These are phyloP conservation scores for Trichoderma sp. DNA, from an alignment of 2,329 filamentous ascomycete genomes.

Conservation along the genomic window DNA sequence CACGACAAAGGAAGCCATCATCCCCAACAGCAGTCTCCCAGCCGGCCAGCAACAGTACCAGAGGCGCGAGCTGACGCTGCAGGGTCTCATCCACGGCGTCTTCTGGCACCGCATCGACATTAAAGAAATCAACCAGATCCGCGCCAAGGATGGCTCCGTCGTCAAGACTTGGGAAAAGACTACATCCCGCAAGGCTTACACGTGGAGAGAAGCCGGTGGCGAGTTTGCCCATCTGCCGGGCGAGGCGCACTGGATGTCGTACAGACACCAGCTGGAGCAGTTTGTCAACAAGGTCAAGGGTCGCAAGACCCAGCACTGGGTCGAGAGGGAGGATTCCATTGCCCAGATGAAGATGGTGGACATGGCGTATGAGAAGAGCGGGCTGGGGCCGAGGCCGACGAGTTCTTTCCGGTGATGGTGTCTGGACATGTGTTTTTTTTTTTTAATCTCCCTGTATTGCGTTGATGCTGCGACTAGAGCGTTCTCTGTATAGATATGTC, in stretches of 20 bases:
- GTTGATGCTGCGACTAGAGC: not conserved
- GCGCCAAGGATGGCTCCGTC: constrained; percentile 22
- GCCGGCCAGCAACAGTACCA: constrained; percentile 10
- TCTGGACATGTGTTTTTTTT: not conserved
- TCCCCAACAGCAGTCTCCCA: not conserved
- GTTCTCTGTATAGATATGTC: not conserved
- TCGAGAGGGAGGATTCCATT: constrained; percentile 42
- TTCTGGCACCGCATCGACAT: constrained; percentile 37
- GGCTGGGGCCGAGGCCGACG: constrained; percentile 21
- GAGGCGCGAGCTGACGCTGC: constrained; percentile 30
- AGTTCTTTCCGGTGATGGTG: constrained; percentile 3
- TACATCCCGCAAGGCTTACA: constrained; percentile 35
- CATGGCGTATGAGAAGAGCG: constrained; percentile 42
- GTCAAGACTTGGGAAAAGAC: constrained; percentile 26
- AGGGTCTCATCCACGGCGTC: constrained; percentile 25
- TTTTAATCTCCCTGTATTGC: not conserved
- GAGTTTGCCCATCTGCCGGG: constrained; percentile 26
- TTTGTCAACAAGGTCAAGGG: constrained; percentile 47
- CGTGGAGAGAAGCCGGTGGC: constrained; percentile 32
- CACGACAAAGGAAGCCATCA: not conserved
- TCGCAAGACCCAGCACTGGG: constrained; percentile 38
- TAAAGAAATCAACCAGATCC: constrained; percentile 32
- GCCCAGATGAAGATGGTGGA: constrained; percentile 46
- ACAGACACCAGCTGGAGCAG: constrained; percentile 46
- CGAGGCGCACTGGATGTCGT: constrained; percentile 42